Evolutionary conservation across 768 basidiomycete species (phyloP), one percentile per base, ranked within the genome.

Genomic region (Lactifluus rugatus): DNA sequence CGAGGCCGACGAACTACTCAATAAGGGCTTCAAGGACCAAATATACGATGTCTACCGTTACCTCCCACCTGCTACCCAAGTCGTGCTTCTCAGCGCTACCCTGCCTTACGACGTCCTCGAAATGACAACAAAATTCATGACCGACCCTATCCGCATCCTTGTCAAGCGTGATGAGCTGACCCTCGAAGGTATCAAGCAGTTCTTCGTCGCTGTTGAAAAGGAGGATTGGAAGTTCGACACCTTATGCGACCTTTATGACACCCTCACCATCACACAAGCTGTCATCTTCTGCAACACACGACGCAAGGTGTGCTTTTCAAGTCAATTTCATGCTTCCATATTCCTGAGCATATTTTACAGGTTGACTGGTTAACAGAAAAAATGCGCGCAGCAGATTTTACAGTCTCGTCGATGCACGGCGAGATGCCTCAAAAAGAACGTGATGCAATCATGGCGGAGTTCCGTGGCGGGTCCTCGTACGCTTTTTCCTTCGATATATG

Each of bases 171-270:
- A 97, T 69, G 95, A 99, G 74, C 81, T 97, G 79, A 96, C 95
- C 52, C 79, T 97, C 56, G 95, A 99, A 68, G 89, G 89, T 9
- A 93, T 94, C 75, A 93, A 93, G 67, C 92, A 95, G 70, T 94
- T 94, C 75, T 93, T 93, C 78, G 91, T 99, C 51, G 95, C 94
- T 47, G 95, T 99, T 56, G 95, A 97, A 75, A 96, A 97, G 75
- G 95, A 99, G 73, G 95, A 99, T 69, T 97, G 94, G 94, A 99
- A 99, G 70, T 94, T 96, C 68, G 94, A 97, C 73, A 97, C 94
- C 0, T 79, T 99, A 32, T 96, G 90, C 70, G 95, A 96, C 75
- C 75, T 99, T 48, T 98, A 96, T 74, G 95, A 98, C 72, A 97
- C 95, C 28, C 83, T 99, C 64, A 97, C 94, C 54, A 97, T 99